A percentile compares a stretch with the other conserved stretches of the same genome.
Evolutionary conservation across 345 rosid genomes (phyloP).

Genomic region (Gossypium rotundifolium): DNA sequence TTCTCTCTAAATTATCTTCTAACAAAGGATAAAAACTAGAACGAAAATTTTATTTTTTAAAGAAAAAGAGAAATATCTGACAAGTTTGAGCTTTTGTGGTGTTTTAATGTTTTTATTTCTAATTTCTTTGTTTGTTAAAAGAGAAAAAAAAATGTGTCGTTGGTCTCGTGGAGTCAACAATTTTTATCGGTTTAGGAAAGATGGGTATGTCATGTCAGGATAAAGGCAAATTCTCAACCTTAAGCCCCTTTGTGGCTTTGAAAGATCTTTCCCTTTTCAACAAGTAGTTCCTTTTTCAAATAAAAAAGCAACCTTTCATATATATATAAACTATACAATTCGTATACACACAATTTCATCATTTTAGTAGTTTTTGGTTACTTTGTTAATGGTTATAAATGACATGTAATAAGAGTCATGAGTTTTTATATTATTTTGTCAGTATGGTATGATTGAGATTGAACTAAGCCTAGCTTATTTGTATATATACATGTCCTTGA

Average conservation of each 20-base stretch:
- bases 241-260: slow-evolving; percentile 61
- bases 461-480: too few relatives aligned
- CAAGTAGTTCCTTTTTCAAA: too few relatives aligned
- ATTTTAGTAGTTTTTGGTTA: too few relatives aligned
- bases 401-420: too few relatives aligned
- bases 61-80: slow-evolving; percentile 20
- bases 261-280: slow-evolving; percentile 20
- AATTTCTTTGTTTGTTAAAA: background rate
- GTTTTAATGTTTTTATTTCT: background rate
- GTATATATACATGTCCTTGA: too few relatives aligned
- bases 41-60: slow-evolving; percentile 8
- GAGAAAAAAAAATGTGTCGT: background rate
- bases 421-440: too few relatives aligned
- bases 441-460: too few relatives aligned
- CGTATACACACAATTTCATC: too few relatives aligned
- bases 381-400: too few relatives aligned
- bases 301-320: too few relatives aligned
- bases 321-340: too few relatives aligned
- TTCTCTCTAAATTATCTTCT: background rate
- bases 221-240: slow-evolving; percentile 53
- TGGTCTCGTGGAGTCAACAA: slow-evolving; percentile 28
- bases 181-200: slow-evolving; percentile 42
- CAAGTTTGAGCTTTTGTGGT: slow-evolving; percentile 17
- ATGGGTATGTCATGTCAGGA: slow-evolving; percentile 51
- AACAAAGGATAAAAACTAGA: slow-evolving; percentile 20